Conservation (phyloP, 2,329 filamentous ascomycete genomes). For the Penicillium sp. region DNA sequence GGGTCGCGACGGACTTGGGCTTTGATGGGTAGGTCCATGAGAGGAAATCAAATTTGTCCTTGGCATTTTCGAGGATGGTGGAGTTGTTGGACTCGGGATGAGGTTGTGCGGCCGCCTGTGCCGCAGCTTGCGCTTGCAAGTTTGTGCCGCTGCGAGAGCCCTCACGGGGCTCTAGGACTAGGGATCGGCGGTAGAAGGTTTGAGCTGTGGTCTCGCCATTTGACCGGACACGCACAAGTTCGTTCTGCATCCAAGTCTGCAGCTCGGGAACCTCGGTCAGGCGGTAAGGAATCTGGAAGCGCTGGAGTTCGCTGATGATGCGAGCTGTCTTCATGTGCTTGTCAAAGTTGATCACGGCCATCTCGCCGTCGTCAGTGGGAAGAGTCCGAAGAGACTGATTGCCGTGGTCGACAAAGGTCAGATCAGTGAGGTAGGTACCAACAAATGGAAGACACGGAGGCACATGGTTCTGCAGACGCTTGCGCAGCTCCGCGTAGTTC, state of each 20-base stretch:
- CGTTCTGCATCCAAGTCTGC: constrained; percentile 85
- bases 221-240: constrained; percentile 72
- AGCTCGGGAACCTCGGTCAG: constrained; percentile 80
- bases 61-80: constrained; percentile 38
- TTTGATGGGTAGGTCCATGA: constrained; percentile 50
- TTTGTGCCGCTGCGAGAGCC: constrained; percentile 19
- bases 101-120: constrained; percentile 10
- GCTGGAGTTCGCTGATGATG: constrained; percentile 92
- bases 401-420: constrained; percentile 93
- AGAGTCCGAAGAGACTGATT: constrained; percentile 83
- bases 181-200: constrained; percentile 75
- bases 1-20: constrained; percentile 38
- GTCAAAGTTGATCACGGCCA: constrained; percentile 93
- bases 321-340: constrained; percentile 93
- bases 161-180: constrained; percentile 70
- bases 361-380: constrained; percentile 60
- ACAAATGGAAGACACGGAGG: constrained; percentile 93
- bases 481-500: constrained; percentile 85
- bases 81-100: constrained; percentile 30
- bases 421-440: constrained; percentile 91
- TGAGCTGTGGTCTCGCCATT: constrained; percentile 62
- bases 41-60: constrained; percentile 54
- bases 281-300: constrained; percentile 91
- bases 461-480: constrained; percentile 78
- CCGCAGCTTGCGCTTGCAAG: constrained; percentile 17